Evolutionary conservation across 768 basidiomycete genomes (phyloP).

Genomic region (Pholiota conissans): DNA sequence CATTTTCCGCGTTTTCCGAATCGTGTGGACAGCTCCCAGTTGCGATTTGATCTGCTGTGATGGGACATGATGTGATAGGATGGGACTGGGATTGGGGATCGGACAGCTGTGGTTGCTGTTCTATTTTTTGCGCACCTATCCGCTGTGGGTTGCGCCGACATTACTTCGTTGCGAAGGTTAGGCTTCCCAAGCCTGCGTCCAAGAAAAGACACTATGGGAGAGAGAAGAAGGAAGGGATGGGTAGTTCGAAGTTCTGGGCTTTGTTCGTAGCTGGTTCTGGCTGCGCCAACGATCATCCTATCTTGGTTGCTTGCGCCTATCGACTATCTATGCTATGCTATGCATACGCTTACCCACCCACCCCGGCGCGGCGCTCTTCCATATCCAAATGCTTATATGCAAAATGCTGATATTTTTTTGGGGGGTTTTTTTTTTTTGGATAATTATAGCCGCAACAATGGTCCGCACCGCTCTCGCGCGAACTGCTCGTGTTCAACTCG

Average conservation of each 20-base stretch:
- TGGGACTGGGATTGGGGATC: not conserved
- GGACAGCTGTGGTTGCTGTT: too few relatives aligned
- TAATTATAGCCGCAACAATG: conserved; percentile 74
- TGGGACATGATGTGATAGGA: not conserved
- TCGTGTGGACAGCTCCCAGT: not conserved
- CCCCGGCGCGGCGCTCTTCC: too few relatives aligned
- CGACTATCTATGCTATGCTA: too few relatives aligned
- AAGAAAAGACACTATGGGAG: not conserved
- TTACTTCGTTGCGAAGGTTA: not conserved
- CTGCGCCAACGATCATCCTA: too few relatives aligned
- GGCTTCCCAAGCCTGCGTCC: not conserved
- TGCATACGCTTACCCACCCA: too few relatives aligned
- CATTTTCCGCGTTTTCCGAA: not conserved
- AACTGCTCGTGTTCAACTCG: conserved; percentile 97
- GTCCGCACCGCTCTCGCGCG: conserved; percentile 95
- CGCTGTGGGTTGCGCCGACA: conserved; percentile 8
- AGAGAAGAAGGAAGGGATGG: too few relatives aligned
- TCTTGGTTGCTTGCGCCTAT: too few relatives aligned
- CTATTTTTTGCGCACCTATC: not conserved
- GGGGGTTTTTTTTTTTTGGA: not conserved
- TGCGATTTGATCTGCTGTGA: not conserved
- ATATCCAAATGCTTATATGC: not conserved
- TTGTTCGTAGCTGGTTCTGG: too few relatives aligned
- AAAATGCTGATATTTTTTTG: too few relatives aligned
- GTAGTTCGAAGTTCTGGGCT: too few relatives aligned